Conservation (phyloP, 73 alveolate genomes). For the Paramecium biaurelia region DNA sequence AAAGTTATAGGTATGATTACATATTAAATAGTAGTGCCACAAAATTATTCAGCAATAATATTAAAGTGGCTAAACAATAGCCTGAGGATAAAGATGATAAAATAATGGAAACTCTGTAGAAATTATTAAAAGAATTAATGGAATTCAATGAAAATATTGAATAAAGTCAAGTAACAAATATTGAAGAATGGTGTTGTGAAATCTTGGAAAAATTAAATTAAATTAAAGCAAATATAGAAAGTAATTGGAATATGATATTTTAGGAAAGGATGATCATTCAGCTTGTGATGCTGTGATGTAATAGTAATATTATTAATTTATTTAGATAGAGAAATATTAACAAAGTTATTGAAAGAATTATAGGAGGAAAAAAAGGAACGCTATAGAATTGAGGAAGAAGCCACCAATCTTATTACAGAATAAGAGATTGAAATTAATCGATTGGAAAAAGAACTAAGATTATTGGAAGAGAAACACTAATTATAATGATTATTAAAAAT, state of each 20-base stretch:
- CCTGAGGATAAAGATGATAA: slow-evolving; percentile 1
- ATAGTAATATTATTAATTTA: neutral
- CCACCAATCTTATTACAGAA: neutral
- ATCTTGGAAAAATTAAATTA: neutral
- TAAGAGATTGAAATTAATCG: slow-evolving; percentile 17
- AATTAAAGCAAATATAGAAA: neutral
- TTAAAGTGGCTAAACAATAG: neutral
- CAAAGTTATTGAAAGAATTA: neutral
- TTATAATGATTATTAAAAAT: slow-evolving; percentile 1
- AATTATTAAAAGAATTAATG: neutral
- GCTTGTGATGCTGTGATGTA: neutral
- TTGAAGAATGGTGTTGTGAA: slow-evolving; percentile 17
- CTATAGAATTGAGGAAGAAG: slow-evolving; percentile 33
- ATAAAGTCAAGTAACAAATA: neutral
- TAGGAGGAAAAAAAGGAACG: slow-evolving; percentile 25
- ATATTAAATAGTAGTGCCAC: neutral
- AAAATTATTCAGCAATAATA: neutral
- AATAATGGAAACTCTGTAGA: neutral
- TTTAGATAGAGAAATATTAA: slow-evolving; percentile 1
- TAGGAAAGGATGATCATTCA: slow-evolving; percentile 19
- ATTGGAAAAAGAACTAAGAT: slow-evolving; percentile 1
- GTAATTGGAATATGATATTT: neutral
- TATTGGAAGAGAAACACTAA: slow-evolving; percentile 45
- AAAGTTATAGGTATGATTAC: neutral
- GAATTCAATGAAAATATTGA: neutral